These are phyloP conservation scores for Pleurotus salmoneostramineus DNA, from an alignment of 768 basidiomycete species.

Conservation along the genomic window DNA sequence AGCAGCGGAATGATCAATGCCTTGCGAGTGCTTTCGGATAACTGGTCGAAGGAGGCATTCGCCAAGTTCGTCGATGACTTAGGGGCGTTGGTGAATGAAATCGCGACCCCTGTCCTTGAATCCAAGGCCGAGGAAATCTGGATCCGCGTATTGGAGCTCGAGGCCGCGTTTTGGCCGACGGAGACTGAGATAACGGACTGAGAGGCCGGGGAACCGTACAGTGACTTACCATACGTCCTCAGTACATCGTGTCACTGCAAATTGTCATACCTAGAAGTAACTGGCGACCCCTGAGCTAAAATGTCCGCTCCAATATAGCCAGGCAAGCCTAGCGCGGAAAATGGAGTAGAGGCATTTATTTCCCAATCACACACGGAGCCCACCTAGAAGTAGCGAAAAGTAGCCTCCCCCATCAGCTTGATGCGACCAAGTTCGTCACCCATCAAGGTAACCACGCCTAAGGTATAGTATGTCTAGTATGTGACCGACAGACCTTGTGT, in stretches of 20 bases:
- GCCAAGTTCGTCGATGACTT: slow-evolving; percentile 48
- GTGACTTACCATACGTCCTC: neutral
- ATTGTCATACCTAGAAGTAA: too few relatives aligned
- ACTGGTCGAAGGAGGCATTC: slow-evolving; percentile 60
- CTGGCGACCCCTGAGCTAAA: too few relatives aligned
- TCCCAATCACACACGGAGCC: too few relatives aligned
- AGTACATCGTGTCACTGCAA: neutral
- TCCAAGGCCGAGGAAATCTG: slow-evolving; percentile 47
- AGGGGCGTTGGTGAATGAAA: slow-evolving; percentile 40
- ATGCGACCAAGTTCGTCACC: too few relatives aligned
- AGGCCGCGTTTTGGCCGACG: slow-evolving; percentile 57
- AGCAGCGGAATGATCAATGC: slow-evolving; percentile 18
- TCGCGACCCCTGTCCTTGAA: slow-evolving; percentile 28
- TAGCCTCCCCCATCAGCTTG: too few relatives aligned
- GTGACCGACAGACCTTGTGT: too few relatives aligned
- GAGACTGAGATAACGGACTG: slow-evolving; percentile 24
- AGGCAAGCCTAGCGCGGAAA: too few relatives aligned
- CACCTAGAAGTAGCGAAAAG: too few relatives aligned
- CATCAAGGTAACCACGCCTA: too few relatives aligned
- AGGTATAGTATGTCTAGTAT: too few relatives aligned
- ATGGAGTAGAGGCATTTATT: too few relatives aligned
- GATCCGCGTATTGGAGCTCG: slow-evolving; percentile 56
- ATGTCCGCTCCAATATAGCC: too few relatives aligned
- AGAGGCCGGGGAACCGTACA: neutral
- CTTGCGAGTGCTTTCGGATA: slow-evolving; percentile 47